A percentile compares a stretch with the other conserved stretches of the same genome.
Evolutionary conservation across 495 filamentous ascomycete species (phyloP).

Genomic region (Thozetella sp.): DNA sequence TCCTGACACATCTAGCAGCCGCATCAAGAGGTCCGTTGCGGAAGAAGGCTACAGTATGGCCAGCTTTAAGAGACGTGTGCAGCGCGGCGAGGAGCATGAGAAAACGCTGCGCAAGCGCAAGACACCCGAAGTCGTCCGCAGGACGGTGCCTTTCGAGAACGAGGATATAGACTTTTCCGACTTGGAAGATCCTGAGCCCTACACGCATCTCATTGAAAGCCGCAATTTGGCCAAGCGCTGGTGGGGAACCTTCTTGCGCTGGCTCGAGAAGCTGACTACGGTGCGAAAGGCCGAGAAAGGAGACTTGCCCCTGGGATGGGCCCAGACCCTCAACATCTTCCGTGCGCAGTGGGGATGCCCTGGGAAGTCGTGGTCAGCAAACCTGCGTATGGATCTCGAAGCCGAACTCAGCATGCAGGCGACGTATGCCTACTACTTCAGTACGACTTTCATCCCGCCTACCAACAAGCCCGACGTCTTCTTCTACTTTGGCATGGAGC

Average conservation of each 20-base stretch:
- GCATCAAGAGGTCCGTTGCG: background rate
- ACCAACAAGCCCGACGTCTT: too few relatives aligned
- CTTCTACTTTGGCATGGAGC: background rate
- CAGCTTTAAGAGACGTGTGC: background rate
- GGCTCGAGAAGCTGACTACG: background rate
- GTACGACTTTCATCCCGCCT: too few relatives aligned
- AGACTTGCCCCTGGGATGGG: background rate
- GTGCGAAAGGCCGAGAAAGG: background rate
- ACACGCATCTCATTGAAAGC: too few relatives aligned
- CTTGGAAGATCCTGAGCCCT: too few relatives aligned
- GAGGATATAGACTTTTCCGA: background rate
- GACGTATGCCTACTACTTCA: background rate
- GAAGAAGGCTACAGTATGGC: background rate
- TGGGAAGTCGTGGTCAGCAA: background rate
- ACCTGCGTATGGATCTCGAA: background rate
- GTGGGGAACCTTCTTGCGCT: background rate
- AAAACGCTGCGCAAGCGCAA: background rate
- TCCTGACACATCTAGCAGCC: background rate
- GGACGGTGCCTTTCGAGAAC: background rate
- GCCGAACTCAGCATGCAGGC: background rate
- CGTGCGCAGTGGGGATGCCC: background rate
- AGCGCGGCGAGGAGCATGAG: background rate
- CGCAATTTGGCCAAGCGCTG: constrained; percentile 6
- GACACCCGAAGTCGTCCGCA: background rate
- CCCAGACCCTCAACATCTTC: background rate